phyloP scores from a whole-genome alignment of 352 stramenopile genomes.

The Globisporangium emineosum region DNA sequence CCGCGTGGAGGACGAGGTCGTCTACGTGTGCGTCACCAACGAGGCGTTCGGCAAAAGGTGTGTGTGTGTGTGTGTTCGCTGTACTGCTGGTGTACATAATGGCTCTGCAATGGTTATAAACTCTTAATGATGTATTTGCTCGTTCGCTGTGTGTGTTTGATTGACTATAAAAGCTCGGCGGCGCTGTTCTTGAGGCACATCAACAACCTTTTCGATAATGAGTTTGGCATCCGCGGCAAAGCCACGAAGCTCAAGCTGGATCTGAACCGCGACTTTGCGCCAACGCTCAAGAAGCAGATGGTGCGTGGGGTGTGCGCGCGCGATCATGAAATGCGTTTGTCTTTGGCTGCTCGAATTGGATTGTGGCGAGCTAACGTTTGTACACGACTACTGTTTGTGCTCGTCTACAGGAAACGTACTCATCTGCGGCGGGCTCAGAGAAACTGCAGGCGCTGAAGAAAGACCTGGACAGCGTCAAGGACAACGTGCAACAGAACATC shows the following conservation, averaged over 20 bases:
- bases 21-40: constrained; percentile 84
- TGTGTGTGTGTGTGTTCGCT: background rate
- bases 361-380: background rate
- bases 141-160: background rate
- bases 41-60: constrained; percentile 78
- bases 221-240: constrained; percentile 86
- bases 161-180: constrained; percentile 40
- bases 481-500: constrained; percentile 81
- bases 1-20: constrained; percentile 79
- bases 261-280: constrained; percentile 84
- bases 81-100: background rate
- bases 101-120: background rate
- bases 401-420: constrained; percentile 67
- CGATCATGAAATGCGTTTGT: background rate
- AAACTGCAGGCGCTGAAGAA: constrained; percentile 82
- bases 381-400: background rate
- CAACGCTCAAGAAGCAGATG: constrained; percentile 85
- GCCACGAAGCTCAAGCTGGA: constrained; percentile 87
- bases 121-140: background rate
- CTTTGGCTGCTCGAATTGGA: background rate
- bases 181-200: constrained; percentile 85
- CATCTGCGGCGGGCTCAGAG: constrained; percentile 61
- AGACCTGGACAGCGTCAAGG: constrained; percentile 77
- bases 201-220: constrained; percentile 80
- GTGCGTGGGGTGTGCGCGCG: too few species aligned